Percentiles rank a stretch among this genome's conserved stretches.
phyloP scores from a whole-genome alignment of 164 flowering plant species.

The Magnolia officinalis region DNA sequence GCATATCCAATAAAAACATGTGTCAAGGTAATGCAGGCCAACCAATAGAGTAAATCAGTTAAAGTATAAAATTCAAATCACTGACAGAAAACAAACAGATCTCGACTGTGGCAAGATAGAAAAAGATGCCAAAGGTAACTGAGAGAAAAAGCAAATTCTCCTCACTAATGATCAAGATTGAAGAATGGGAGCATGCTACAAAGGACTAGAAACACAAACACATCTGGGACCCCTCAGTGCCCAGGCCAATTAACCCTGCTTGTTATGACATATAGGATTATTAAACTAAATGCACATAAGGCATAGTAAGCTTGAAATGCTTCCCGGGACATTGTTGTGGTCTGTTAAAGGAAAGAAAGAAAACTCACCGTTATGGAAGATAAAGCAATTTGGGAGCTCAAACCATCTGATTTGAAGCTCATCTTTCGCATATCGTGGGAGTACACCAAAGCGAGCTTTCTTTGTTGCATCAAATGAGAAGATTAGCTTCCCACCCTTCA shows the following conservation, averaged over 20 bases:
- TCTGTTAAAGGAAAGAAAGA: not conserved
- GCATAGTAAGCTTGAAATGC: not conserved
- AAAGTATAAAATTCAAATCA: not conserved
- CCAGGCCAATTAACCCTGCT: not conserved
- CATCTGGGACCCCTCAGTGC: not conserved
- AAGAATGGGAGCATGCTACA: not conserved
- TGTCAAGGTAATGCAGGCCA: too few species aligned
- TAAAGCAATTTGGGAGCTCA: slow-evolving; percentile 96
- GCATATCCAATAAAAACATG: not conserved
- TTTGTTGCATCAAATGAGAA: slow-evolving; percentile 73
- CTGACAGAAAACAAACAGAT: not conserved
- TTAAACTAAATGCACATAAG: not conserved
- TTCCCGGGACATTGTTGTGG: not conserved
- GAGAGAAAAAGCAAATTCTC: not conserved
- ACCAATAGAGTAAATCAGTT: too few species aligned
- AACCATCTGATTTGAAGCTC: slow-evolving; percentile 89
- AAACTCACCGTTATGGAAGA: slow-evolving; percentile 86
- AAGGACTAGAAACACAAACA: not conserved
- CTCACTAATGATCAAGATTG: not conserved
- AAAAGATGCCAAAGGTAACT: too few species aligned
- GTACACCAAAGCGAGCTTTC: slow-evolving; percentile 88
- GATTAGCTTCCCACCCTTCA: slow-evolving; percentile 61
- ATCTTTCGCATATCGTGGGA: slow-evolving; percentile 91
- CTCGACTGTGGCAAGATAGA: not conserved
- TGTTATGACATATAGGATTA: not conserved